phyloP scores from a whole-genome alignment of 2,329 filamentous ascomycete species.

The Geoglossum cookeanum region DNA sequence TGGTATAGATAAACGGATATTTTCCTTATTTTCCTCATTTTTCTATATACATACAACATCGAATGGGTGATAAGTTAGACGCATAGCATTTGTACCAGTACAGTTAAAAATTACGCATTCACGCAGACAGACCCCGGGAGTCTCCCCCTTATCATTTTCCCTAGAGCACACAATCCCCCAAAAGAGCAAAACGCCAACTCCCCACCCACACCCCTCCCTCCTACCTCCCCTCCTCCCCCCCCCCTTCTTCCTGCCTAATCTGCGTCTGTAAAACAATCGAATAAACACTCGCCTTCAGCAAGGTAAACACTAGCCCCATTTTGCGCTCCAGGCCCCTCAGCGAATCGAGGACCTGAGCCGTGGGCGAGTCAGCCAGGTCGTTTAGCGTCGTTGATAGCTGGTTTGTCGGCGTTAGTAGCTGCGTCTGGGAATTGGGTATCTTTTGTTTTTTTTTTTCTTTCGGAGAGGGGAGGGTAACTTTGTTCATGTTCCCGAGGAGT shows the following conservation, averaged over 20 bases:
- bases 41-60: background rate
- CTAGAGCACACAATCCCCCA: background rate
- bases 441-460: background rate
- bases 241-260: conserved; percentile 47
- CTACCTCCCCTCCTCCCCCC: conserved; percentile 16
- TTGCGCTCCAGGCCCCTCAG: conserved; percentile 80
- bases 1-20: background rate
- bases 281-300: conserved; percentile 96
- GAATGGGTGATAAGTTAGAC: background rate
- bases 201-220: conserved; percentile 15
- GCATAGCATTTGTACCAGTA: background rate
- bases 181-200: background rate
- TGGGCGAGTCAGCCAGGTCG: conserved; percentile 48
- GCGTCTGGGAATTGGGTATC: background rate
- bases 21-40: background rate
- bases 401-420: background rate
- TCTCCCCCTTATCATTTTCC: background rate
- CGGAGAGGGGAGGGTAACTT: conserved; percentile 31
- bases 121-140: background rate
- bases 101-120: background rate
- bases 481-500: conserved; percentile 77
- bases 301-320: conserved; percentile 82
- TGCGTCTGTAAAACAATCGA: conserved; percentile 97
- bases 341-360: conserved; percentile 68
- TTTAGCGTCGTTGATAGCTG: conserved; percentile 21